Evolutionary conservation across 805 yeast species (phyloP).

Genomic region (Candida berthetii): DNA sequence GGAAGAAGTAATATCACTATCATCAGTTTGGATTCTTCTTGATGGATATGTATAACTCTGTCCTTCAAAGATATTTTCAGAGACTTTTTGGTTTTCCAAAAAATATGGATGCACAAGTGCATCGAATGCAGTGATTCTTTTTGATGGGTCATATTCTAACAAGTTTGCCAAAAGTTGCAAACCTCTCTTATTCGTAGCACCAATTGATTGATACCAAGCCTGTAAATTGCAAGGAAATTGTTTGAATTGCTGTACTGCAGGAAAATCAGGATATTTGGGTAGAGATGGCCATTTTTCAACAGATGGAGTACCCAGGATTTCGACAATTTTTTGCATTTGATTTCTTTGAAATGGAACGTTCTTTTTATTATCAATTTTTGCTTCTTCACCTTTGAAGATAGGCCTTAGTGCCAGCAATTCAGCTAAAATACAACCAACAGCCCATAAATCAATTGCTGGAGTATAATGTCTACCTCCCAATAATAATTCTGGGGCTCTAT

Average conservation of each 20-base stretch:
- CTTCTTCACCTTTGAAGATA: conserved; percentile 95
- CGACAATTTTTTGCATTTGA: conserved; percentile 86
- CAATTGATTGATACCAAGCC: conserved; percentile 83
- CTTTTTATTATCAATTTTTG: conserved; percentile 90
- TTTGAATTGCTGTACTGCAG: conserved; percentile 50
- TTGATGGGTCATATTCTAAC: conserved; percentile 78
- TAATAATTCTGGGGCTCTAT: conserved; percentile 86
- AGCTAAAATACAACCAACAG: conserved; percentile 91
- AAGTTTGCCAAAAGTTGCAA: conserved; percentile 56
- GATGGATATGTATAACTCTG: conserved; percentile 72
- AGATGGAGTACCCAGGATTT: conserved; percentile 89
- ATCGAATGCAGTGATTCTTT: conserved; percentile 69
- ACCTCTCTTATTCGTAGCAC: conserved; percentile 67
- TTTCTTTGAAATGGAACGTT: conserved; percentile 91
- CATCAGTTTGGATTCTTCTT: conserved; percentile 82
- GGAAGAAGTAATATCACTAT: conserved; percentile 59
- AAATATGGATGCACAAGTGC: conserved; percentile 80
- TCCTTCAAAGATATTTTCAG: conserved; percentile 76
- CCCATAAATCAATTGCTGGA: conserved; percentile 92
- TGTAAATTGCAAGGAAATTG: conserved; percentile 60
- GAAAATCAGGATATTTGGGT: conserved; percentile 78
- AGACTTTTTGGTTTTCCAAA: conserved; percentile 59
- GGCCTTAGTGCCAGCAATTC: conserved; percentile 87
- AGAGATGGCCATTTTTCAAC: conserved; percentile 74
- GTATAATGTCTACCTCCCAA: conserved; percentile 92